These are phyloP conservation scores for Neurospora sp. DNA, from an alignment of 495 filamentous ascomycete genomes.

Conservation along the genomic window DNA sequence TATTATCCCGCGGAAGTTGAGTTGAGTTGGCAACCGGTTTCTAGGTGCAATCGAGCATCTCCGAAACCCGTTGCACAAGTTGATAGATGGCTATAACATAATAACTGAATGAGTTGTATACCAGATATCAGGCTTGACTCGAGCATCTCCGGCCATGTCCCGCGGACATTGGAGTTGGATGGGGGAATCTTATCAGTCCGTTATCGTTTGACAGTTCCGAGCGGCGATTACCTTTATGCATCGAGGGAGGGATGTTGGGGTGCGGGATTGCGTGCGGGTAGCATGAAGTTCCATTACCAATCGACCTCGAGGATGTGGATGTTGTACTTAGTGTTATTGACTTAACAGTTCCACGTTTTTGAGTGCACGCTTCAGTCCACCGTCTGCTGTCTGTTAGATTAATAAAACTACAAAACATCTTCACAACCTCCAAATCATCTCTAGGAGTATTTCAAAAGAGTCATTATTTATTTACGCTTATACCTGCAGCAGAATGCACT, in stretches of 20 bases:
- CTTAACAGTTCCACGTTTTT: too few species aligned
- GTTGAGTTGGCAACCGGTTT: not conserved
- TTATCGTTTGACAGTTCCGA: not conserved
- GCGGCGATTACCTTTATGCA: not conserved
- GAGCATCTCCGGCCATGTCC: conserved; percentile 12
- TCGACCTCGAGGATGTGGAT: too few species aligned
- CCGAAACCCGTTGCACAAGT: not conserved
- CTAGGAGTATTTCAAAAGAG: too few species aligned
- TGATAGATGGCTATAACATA: not conserved
- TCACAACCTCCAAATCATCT: too few species aligned
- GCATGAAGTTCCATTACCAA: not conserved
- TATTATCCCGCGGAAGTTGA: not conserved
- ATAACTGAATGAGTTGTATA: not conserved
- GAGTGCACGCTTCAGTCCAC: too few species aligned
- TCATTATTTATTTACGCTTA: too few species aligned
- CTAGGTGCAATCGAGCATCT: not conserved
- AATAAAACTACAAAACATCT: too few species aligned
- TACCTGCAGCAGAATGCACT: too few species aligned
- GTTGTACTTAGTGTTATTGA: too few species aligned
- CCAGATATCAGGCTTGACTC: not conserved
- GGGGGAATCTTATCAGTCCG: not conserved
- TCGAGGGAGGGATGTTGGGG: not conserved
- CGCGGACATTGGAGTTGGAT: conserved; percentile 9
- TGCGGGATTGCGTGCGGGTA: not conserved
- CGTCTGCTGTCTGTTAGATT: too few species aligned